Evolutionary conservation across 805 yeast species (phyloP), one percentile per base, ranked within the genome.

Genomic region (Candida chauliodis): DNA sequence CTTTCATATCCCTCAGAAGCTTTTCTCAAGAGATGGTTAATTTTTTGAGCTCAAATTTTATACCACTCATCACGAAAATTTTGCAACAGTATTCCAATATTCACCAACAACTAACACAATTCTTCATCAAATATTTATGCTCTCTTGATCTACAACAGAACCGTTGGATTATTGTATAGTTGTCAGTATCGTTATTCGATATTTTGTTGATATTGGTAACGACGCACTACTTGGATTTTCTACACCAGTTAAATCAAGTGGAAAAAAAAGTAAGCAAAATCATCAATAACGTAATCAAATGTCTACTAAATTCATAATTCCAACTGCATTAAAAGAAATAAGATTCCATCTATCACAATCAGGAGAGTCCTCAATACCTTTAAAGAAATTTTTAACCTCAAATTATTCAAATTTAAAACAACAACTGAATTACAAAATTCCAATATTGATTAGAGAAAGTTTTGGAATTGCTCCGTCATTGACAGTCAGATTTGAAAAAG

Each of bases 271-370:
- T 17, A 35, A 16, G 11, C 7, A 7, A 17, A 32, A 11, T 16
- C 17, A 8, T 18, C 10, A n/a, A 18, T 10, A 13, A 30, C 7
- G 3, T 18, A 7, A 6, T 19, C 15, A 6, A 19, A 33, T 33
- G 36, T 59, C 68, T 3, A 63, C 73, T 30, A 69, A 66, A 46
- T 68, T 59, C 44, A 61, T 63, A 23, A 53, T 69, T 41, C 76
- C 81, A n/a, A 58, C 63, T 23, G 75, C 84, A 8, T 73, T 86
- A 47, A 84, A 73, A 57, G 95, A 87, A 69, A 71, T 87, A 54
- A 76, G 95, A 61, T 83, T 85, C 63, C 88, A 86, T 55, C 70
- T 86, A 47, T 81, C 88, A 22, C 93, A 84, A 61, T 73, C 81
- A n/a, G 84, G 84, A n/a, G 77, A 78, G 45, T 77, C 86, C 4